Percentiles rank a stretch among this genome's conserved stretches.
Conservation (phyloP, 345 rosid genomes). For the Orychophragmus violaceus region DNA sequence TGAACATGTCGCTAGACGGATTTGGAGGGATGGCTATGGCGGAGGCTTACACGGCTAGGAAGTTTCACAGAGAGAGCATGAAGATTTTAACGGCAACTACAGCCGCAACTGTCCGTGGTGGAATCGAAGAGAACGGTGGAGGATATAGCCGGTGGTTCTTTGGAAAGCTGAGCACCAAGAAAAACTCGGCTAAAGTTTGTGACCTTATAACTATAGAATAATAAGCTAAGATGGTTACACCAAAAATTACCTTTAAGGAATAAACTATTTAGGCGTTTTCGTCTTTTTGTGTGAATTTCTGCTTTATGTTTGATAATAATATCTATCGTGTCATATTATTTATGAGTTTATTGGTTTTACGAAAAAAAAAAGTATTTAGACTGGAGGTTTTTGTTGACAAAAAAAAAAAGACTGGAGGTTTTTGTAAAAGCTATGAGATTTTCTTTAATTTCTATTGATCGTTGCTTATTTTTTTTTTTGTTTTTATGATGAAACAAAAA, state of each 20-base stretch:
- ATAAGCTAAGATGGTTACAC: constrained; percentile 9
- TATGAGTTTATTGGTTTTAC: background rate
- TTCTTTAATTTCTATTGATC: background rate
- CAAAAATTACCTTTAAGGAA: background rate
- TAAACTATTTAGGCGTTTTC: background rate
- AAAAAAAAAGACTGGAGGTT: background rate
- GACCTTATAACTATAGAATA: constrained; percentile 19
- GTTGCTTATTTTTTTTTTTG: background rate
- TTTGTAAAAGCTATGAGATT: background rate
- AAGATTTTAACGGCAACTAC: constrained; percentile 10
- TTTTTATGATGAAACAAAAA: background rate
- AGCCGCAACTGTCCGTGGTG: constrained; percentile 7
- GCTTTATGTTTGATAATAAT: background rate
- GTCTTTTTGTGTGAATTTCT: background rate
- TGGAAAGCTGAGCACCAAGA: constrained; percentile 23
- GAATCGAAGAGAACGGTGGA: constrained; percentile 22
- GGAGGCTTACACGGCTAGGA: constrained; percentile 26
- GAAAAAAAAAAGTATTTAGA: background rate
- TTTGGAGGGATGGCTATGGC: constrained; percentile 28
- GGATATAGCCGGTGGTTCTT: constrained; percentile 20
- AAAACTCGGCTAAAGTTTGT: constrained; percentile 31
- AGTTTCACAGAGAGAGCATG: constrained; percentile 26
- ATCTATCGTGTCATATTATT: background rate
- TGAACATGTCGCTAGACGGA: constrained; percentile 27
- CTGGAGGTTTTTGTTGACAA: background rate